Conservation (phyloP, 768 basidiomycete genomes). For the Amanita phalloides region DNA sequence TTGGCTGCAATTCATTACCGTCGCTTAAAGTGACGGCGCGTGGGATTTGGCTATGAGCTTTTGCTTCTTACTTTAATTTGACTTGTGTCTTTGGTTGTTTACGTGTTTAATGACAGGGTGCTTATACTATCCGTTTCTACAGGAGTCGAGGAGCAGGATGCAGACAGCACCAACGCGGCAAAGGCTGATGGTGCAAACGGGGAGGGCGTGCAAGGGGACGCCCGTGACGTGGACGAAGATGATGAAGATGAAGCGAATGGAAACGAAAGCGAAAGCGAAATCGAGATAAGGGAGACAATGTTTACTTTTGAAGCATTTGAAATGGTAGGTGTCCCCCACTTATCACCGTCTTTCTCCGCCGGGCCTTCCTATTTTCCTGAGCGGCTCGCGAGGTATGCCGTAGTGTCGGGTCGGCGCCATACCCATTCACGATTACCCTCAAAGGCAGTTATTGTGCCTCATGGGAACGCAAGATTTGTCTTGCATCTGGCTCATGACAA, state of each 20-base stretch:
- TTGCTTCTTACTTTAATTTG: constrained; percentile 6
- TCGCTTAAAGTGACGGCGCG: constrained; percentile 3
- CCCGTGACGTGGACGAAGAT: constrained; percentile 47
- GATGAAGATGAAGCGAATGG: constrained; percentile 38
- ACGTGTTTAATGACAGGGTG: constrained; percentile 18
- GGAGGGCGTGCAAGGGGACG: not conserved
- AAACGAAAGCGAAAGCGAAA: constrained; percentile 36
- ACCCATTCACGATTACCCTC: not conserved
- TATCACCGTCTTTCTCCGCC: constrained; percentile 2
- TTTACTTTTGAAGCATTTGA: constrained; percentile 93
- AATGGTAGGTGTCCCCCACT: constrained; percentile 40
- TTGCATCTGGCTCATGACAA: not conserved
- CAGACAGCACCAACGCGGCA: not conserved
- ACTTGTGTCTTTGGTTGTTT: constrained; percentile 4
- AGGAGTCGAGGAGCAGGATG: constrained; percentile 9
- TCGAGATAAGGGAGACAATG: constrained; percentile 68
- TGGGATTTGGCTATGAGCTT: not conserved
- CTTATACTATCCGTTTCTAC: constrained; percentile 2
- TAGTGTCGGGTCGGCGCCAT: not conserved
- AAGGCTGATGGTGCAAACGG: not conserved
- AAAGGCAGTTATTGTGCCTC: not conserved
- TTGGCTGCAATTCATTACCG: constrained; percentile 7
- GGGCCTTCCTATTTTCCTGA: not conserved
- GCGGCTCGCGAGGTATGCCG: not conserved
- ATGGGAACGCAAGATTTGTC: not conserved